phyloP scores from a whole-genome alignment of 2,329 filamentous ascomycete genomes.

The Pezicula radicicola region DNA sequence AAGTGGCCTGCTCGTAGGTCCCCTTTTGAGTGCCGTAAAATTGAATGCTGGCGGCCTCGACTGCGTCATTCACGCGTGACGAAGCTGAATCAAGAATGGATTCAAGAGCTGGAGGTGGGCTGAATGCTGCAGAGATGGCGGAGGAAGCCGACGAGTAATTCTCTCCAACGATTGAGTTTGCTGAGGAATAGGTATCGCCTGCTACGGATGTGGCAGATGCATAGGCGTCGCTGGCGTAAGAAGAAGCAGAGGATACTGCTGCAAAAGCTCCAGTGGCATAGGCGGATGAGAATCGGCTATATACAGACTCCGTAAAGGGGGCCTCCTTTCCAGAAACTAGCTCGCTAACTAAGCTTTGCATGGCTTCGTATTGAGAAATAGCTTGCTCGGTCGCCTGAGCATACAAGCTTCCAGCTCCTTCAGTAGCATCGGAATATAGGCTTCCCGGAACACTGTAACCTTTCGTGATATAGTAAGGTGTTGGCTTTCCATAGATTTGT shows the following conservation, averaged over 20 bases:
- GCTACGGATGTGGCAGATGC: constrained; percentile 41
- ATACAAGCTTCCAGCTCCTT: constrained; percentile 39
- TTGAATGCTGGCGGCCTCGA: constrained; percentile 54
- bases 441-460: constrained; percentile 20
- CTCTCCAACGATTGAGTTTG: constrained; percentile 49
- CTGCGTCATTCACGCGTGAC: constrained; percentile 53
- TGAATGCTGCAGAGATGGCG: constrained; percentile 46
- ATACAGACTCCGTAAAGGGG: constrained; percentile 77
- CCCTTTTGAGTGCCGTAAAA: constrained; percentile 56
- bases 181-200: constrained; percentile 35
- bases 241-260: constrained; percentile 45
- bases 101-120: constrained; percentile 55
- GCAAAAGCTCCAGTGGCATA: constrained; percentile 61
- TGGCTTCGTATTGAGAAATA: constrained; percentile 62
- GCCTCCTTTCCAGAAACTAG: constrained; percentile 75
- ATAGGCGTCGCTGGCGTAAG: constrained; percentile 45
- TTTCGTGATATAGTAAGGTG: constrained; percentile 31
- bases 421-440: constrained; percentile 46
- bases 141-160: constrained; percentile 40
- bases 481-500: constrained; percentile 28
- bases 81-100: constrained; percentile 54
- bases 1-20: constrained; percentile 48
- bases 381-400: constrained; percentile 60
- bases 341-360: constrained; percentile 73
- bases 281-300: constrained; percentile 66